phyloP scores from a whole-genome alignment of 2,329 filamentous ascomycete genomes.

The Claviceps spartinae region DNA sequence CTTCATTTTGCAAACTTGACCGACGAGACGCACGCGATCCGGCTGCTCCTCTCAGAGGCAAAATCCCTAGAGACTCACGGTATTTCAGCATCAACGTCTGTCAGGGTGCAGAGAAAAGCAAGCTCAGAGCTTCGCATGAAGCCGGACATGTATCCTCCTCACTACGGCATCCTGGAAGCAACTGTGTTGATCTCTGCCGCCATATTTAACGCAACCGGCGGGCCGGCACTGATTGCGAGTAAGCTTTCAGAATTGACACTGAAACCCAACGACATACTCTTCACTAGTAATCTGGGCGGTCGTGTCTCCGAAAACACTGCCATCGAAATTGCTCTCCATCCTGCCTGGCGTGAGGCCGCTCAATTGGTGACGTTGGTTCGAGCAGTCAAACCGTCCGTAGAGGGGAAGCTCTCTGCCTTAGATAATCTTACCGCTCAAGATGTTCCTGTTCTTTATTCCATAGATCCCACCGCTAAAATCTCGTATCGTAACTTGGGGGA shows the following conservation, averaged over 20 bases:
- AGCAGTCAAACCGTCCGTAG: neutral
- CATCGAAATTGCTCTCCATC: neutral
- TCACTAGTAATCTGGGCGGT: neutral
- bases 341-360: slow-evolving; percentile 1
- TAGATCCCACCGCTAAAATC: neutral
- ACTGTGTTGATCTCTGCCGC: neutral
- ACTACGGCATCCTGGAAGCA: neutral
- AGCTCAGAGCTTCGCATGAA: neutral
- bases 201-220: neutral
- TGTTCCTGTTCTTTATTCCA: neutral
- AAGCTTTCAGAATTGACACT: neutral
- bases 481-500: slow-evolving; percentile 1
- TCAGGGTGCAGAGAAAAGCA: neutral
- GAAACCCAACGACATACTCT: neutral
- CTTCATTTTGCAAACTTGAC: neutral
- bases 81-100: neutral
- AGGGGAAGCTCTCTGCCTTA: neutral
- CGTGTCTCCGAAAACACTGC: neutral
- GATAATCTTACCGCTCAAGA: neutral
- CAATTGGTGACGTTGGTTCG: neutral
- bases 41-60: neutral
- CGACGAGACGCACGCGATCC: neutral
- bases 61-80: neutral
- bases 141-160: neutral
- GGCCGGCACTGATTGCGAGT: neutral